Percentiles rank a stretch among this genome's conserved stretches.
Evolutionary conservation across 306 rosid genomes (phyloP).

Genomic region (Pachyrhizus erosus): DNA sequence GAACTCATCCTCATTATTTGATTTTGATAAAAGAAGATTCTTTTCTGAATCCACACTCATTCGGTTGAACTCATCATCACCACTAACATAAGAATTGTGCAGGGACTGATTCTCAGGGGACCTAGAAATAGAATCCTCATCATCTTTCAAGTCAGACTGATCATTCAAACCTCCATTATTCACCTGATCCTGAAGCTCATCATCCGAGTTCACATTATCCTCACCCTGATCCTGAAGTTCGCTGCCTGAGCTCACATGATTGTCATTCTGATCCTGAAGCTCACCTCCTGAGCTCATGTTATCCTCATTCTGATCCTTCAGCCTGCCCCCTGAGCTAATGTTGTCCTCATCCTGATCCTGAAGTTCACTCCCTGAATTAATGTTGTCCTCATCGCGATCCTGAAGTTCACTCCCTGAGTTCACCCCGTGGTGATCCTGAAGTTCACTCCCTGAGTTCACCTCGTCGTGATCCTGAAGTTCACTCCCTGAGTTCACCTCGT

Average conservation of each 20-base stretch:
- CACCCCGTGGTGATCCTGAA: constrained; percentile 55
- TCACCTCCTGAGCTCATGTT: constrained; percentile 42
- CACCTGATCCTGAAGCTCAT: constrained; percentile 48
- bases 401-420: constrained; percentile 52
- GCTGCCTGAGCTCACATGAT: constrained; percentile 47
- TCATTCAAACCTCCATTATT: constrained; percentile 49
- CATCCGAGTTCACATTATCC: constrained; percentile 54
- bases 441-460: constrained; percentile 49
- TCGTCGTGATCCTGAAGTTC: constrained; percentile 49
- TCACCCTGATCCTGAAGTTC: constrained; percentile 52
- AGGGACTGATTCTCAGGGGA: constrained; percentile 43
- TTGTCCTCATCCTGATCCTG: constrained; percentile 54
- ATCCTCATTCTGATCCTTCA: constrained; percentile 50
- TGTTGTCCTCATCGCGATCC: constrained; percentile 44
- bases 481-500: constrained; percentile 48
- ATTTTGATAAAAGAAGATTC: constrained; percentile 36
- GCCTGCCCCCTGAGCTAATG: constrained; percentile 48
- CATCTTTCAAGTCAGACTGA: constrained; percentile 32
- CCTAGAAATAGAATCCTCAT: constrained; percentile 40
- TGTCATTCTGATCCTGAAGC: constrained; percentile 51
- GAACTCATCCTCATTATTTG: too few relatives aligned
- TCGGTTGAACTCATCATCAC: constrained; percentile 44
- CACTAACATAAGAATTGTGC: constrained; percentile 45
- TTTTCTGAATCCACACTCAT: constrained; percentile 50
- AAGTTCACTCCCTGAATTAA: constrained; percentile 34